Base-by-base conservation (phyloP, 2,329 filamentous ascomycete species). In the Grosmannia serpens region DNA sequence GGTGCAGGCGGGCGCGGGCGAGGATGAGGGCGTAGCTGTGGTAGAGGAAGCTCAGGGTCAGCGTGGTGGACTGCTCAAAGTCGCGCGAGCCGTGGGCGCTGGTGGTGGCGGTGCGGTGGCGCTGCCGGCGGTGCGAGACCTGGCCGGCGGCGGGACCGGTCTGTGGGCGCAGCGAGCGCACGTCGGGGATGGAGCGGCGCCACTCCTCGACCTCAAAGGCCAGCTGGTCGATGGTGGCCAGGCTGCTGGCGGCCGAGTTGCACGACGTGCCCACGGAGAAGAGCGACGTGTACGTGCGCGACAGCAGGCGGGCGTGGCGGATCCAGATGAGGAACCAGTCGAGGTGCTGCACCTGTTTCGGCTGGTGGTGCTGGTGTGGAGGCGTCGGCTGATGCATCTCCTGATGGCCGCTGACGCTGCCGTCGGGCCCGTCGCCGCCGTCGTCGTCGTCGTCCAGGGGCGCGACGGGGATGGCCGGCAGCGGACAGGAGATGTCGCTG, bases 401-500 rank as follows among this genome's bases (percentile, higher is more conserved):
- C n/a, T n/a, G n/a, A n/a, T n/a, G n/a, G n/a, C n/a, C n/a, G n/a
- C n/a, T n/a, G n/a, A n/a, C n/a, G 33, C 10, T 35, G 7, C 10
- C 33, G 33, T 38, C 9, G 35, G 4, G 13, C 13, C 2, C 13
- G 13, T 6, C 47, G 22, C 27, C 47, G n/a, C 15, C 26, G 15
- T 3, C 47, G 8, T 65, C 67, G 1, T 61, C 64, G 3, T 50
- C 46, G 22, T 50, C 31, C n/a, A 35, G 64, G 58, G 0, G 53
- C 8, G 63, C 60, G 49, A 66, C 66, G 4, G 64, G 62, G 3
- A 66, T 59, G 3, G 53, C 11, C 1, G 69, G 68, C 1, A 70
- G 60, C 0, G 67, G 67, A n/a, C 66, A 67, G 7, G 63, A 62
- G 41, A 70, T 70, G 58, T 70, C 68, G 50, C 66, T 63, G 58